Evolutionary conservation across 1,284 basidiomycete species (phyloP), one percentile per base, ranked within the genome.

Genomic region (Austropuccinia psidii): DNA sequence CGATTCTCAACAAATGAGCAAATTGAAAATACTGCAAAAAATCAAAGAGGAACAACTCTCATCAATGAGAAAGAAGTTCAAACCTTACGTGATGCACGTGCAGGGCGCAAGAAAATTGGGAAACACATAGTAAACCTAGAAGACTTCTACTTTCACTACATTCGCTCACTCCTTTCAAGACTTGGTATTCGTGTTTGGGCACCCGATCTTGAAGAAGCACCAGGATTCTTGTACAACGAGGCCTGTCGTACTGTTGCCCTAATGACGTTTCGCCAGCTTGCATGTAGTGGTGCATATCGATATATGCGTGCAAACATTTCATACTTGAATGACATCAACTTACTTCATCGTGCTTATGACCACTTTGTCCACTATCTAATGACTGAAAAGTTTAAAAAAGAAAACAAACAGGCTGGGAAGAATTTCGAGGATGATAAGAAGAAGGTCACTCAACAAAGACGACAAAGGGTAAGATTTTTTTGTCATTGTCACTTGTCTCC

Each of bases 301-400:
- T 69, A 69, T 55, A 54, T 69, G 19, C 55, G 58, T 29, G 54
- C 58, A 0, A 58, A 69, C 13, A 11, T 17, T 11, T 29, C 31
- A 21, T 31, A 27, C 39, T 8, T 45, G 5, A 43, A 7, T 2
- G 8, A 5, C 8, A 62, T 29, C 7, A 24, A 43, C 31, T 39
- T 45, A 1, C 39, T 62, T 27, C 27, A 29, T 19, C 29, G 21
- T 21, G 52, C 66, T 1, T 69, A 69, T 29, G 58, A 69, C 21
- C 66, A 69, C 11, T 69, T n/a, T 17, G 54, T 58, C 13, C 66
- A 69, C n/a, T 69, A 31, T 29, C 21, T 1, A 8, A 6, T 47
- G 11, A 21, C 41, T 31, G 9, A 43, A 19, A 68, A 55, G 24
- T 68, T 54, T 52, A 54, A 68, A 31, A 43, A 37, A 17, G 66